Percentiles rank a stretch among this genome's conserved stretches.
phyloP scores from a whole-genome alignment of 2,329 filamentous ascomycete species.

The Pseudogymnoascus verrucosus region DNA sequence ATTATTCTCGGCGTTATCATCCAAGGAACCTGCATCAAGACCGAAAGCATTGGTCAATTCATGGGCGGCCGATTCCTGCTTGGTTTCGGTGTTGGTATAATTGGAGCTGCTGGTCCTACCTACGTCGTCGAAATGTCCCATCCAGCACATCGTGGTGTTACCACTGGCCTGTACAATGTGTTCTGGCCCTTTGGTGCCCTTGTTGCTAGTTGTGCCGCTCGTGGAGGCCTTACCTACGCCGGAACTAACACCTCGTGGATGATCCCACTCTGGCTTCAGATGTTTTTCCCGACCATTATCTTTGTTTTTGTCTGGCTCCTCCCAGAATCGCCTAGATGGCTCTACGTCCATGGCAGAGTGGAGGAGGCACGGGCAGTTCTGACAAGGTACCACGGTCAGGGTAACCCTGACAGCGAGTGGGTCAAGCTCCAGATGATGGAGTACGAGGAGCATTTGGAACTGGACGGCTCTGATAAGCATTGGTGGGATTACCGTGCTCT shows the following conservation, averaged over 20 bases:
- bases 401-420: conserved; percentile 40
- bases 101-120: conserved; percentile 48
- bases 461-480: conserved; percentile 8
- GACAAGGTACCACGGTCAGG: conserved; percentile 47
- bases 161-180: conserved; percentile 45
- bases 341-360: conserved; percentile 46
- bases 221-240: conserved; percentile 37
- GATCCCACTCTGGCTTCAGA: conserved; percentile 43
- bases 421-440: conserved; percentile 42
- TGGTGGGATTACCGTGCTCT: conserved; percentile 11
- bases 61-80: conserved; percentile 46
- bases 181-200: conserved; percentile 30
- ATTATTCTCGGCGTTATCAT: conserved; percentile 42
- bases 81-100: conserved; percentile 50
- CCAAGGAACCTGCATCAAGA: conserved; percentile 33
- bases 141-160: conserved; percentile 50
- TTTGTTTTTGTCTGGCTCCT: conserved; percentile 43
- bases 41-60: conserved; percentile 40
- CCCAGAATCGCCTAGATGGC: conserved; percentile 56
- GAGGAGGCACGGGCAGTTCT: conserved; percentile 46
- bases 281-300: conserved; percentile 38
- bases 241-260: conserved; percentile 35
- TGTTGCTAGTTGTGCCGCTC: conserved; percentile 40
- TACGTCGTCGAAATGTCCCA: conserved; percentile 56
- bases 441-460: conserved; percentile 38